A percentile compares a stretch with the other conserved stretches of the same genome.
Conservation (phyloP, 768 basidiomycete species). For the Dacryopinax spathularia region DNA sequence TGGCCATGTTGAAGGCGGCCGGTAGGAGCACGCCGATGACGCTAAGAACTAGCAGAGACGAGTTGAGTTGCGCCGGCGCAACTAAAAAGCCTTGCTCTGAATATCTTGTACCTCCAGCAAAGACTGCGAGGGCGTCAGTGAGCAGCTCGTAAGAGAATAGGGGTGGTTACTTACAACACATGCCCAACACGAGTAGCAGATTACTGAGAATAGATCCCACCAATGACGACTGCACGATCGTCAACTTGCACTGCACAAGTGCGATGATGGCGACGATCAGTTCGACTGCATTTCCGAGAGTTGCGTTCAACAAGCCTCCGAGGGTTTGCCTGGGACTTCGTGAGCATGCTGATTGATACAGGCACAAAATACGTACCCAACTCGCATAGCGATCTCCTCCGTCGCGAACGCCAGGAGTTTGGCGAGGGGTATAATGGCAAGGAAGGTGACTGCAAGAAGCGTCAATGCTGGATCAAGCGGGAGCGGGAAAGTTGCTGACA, state of each 20-base stretch:
- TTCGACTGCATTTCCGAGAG: conserved; percentile 31
- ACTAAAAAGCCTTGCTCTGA: conserved; percentile 65
- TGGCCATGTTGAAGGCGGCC: conserved; percentile 59
- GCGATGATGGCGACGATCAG: conserved; percentile 69
- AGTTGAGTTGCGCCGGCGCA: conserved; percentile 63
- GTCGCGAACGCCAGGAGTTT: conserved; percentile 75
- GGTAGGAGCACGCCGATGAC: conserved; percentile 68
- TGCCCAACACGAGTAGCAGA: conserved; percentile 63
- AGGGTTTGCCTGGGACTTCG: conserved; percentile 37
- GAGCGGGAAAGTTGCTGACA: conserved; percentile 34
- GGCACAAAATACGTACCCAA: conserved; percentile 32
- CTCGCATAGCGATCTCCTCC: conserved; percentile 66
- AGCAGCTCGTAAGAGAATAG: background rate
- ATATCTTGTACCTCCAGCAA: conserved; percentile 63
- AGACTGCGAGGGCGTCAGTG: conserved; percentile 27
- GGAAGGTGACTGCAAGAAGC: conserved; percentile 44
- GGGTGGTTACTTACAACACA: conserved; percentile 39
- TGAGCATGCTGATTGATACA: too few species aligned
- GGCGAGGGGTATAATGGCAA: conserved; percentile 73
- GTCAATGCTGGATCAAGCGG: background rate
- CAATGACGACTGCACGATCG: conserved; percentile 75
- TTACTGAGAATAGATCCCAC: conserved; percentile 75
- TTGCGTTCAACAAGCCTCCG: conserved; percentile 75
- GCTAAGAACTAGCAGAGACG: conserved; percentile 60
- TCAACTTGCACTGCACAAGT: conserved; percentile 63